Evolutionary conservation across 495 filamentous ascomycete species (phyloP).

Genomic region (Trichoderma reesei): DNA sequence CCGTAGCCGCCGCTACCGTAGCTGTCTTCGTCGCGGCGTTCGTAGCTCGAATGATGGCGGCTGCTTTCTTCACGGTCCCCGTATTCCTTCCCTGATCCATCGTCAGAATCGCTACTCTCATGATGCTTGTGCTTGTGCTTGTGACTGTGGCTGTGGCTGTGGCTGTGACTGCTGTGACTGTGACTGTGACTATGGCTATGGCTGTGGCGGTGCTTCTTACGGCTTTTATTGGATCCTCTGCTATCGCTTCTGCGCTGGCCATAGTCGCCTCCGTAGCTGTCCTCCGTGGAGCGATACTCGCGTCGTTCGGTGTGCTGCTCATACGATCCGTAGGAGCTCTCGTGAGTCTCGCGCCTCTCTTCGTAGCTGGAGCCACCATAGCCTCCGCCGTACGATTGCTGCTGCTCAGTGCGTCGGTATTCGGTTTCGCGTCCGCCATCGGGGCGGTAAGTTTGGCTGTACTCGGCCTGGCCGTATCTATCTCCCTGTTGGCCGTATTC

Average conservation of each 20-base stretch:
- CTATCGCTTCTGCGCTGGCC: background rate
- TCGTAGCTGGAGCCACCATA: constrained; percentile 26
- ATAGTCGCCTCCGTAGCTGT: constrained; percentile 9
- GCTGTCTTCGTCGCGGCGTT: background rate
- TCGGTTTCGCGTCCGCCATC: constrained; percentile 35
- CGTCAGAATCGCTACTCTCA: background rate
- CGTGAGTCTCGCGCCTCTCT: constrained; percentile 24
- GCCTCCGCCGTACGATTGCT: constrained; percentile 19
- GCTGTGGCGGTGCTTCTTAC: constrained; percentile 13
- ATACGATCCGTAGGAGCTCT: constrained; percentile 14
- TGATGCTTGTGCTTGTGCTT: background rate
- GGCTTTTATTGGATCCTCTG: constrained; percentile 3
- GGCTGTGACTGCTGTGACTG: constrained; percentile 13
- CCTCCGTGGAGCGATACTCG: background rate
- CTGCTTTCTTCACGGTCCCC: background rate
- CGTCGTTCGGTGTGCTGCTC: constrained; percentile 5
- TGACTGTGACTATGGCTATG: background rate
- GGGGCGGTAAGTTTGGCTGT: constrained; percentile 31
- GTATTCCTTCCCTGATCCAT: background rate
- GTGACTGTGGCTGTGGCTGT: constrained; percentile 1
- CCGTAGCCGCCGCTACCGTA: background rate
- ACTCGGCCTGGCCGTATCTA: constrained; percentile 39
- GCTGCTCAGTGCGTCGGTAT: constrained; percentile 35
- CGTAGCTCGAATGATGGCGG: background rate
- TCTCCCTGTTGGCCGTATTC: constrained; percentile 36